Base-by-base conservation (phyloP, 1,284 basidiomycete genomes). In the Melampsora larici-populina region DNA sequence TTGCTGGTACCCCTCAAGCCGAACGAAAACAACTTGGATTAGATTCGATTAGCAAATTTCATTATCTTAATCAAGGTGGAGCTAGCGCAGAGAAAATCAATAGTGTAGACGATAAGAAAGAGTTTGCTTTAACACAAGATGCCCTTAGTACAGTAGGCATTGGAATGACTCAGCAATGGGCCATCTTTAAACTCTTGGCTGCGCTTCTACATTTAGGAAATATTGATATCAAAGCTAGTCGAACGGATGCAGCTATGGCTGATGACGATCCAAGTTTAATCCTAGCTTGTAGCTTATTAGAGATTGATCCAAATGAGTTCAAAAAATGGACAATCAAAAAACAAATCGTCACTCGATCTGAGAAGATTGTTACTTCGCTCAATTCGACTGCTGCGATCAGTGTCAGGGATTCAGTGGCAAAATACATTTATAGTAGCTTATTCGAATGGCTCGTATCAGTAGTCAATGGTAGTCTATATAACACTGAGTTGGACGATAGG, bases 291-390 rank as follows among this genome's bases (percentile, higher is more conserved):
- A 89, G 90, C 13, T 92, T 99, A 84, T 87, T 99, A 55, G 97
- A 97, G 21, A 89, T 99, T 70, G 91, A 92, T 78, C 86, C 92
- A 21, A 87, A 89, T n/a, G 96, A 99, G 70, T 99, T 88, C 11
- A 97, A 94, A 86, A 97, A 94, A 84, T 99, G 97, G 97, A 96
- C 92, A 1, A 86, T 97, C 85, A 99, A 99, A 87, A 97, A 95
- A 85, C 96, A 99, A 86, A 92, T 99, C 78, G 89, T 90, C 43
- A 97, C 96, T 4, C 89, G 97, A 60, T 91, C 90, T 33, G 97
- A 99, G 85, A 98, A 96, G 87, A 98, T 99, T 78, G 88, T 97
- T 43, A 93, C 93, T 1, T 86, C 89, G 72, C 86, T 99, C 78
- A 94, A 90, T 83, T 90, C 89, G 24, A 88, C 91, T 0, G 94